phyloP scores from a whole-genome alignment of 257 asterid genomes.

The Avicennia marina region DNA sequence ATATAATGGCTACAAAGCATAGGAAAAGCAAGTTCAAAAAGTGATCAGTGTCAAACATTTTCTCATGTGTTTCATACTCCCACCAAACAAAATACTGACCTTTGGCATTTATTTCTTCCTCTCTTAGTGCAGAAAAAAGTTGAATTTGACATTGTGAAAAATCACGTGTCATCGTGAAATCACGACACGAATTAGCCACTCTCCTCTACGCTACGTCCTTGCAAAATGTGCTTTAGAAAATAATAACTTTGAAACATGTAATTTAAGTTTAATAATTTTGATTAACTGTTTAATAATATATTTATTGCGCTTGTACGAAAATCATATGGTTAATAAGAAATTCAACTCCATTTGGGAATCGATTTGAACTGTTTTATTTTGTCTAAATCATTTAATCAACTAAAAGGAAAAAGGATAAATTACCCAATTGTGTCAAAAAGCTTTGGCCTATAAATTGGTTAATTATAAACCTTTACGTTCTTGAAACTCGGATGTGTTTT shows the following conservation, averaged over 20 bases:
- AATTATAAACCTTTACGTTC: too few species aligned
- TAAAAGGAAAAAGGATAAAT: too few species aligned
- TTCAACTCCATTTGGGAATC: too few species aligned
- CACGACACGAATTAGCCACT: not conserved
- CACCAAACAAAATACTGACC: constrained; percentile 20
- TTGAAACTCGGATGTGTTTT: too few species aligned
- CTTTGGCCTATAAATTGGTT: too few species aligned
- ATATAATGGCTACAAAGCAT: constrained; percentile 10
- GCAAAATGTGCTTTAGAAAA: not conserved
- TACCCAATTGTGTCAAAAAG: too few species aligned
- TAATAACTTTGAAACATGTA: not conserved
- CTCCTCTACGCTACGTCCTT: constrained; percentile 8
- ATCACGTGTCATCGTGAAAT: constrained; percentile 13
- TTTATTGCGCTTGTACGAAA: too few species aligned
- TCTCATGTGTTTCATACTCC: constrained; percentile 12
- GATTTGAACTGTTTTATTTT: too few species aligned
- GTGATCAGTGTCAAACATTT: constrained; percentile 18
- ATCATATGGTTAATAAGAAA: too few species aligned
- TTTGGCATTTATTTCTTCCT: constrained; percentile 18
- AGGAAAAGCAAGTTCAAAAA: constrained; percentile 26
- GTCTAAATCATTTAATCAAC: too few species aligned
- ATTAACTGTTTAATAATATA: too few species aligned
- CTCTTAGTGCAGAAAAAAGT: constrained; percentile 3
- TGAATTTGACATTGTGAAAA: constrained; percentile 1
- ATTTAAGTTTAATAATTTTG: too few species aligned